Evolutionary conservation across 306 rosid species (phyloP).

Genomic region (Alnus glutinosa): DNA sequence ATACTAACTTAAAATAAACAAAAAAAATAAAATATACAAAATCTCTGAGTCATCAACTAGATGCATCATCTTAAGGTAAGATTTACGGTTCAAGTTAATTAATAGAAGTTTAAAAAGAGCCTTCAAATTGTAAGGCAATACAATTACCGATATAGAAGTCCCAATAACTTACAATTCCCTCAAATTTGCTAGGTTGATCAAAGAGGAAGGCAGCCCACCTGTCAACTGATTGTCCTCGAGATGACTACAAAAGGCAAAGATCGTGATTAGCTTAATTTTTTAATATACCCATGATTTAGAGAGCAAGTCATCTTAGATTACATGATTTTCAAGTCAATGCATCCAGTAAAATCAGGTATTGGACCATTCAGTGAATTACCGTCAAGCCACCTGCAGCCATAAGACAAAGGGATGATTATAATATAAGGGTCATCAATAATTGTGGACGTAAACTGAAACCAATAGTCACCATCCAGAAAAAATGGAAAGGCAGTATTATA

Average conservation of each 20-base stretch:
- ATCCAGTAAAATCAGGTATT: constrained; percentile 83
- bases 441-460: constrained; percentile 25
- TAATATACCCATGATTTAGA: constrained; percentile 4
- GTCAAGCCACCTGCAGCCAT: constrained; percentile 55
- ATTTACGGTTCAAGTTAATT: background rate
- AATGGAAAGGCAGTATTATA: constrained; percentile 27
- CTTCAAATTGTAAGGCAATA: constrained; percentile 4
- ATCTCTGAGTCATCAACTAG: background rate
- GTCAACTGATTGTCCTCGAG: constrained; percentile 87
- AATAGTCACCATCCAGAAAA: constrained; percentile 20
- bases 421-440: background rate
- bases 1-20: constrained; percentile 11
- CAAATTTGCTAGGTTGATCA: constrained; percentile 70
- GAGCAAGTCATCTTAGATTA: constrained; percentile 38
- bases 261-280: constrained; percentile 35
- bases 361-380: constrained; percentile 65
- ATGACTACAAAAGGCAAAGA: constrained; percentile 63
- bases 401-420: constrained; percentile 18
- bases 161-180: constrained; percentile 71
- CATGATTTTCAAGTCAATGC: constrained; percentile 75
- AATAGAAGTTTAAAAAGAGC: constrained; percentile 4
- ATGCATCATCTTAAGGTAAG: background rate
- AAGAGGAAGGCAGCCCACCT: constrained; percentile 67
- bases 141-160: constrained; percentile 21
- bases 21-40: constrained; percentile 8